Conservation (phyloP, 371 early-diverging fungal species). For the Mortierella sp. region DNA sequence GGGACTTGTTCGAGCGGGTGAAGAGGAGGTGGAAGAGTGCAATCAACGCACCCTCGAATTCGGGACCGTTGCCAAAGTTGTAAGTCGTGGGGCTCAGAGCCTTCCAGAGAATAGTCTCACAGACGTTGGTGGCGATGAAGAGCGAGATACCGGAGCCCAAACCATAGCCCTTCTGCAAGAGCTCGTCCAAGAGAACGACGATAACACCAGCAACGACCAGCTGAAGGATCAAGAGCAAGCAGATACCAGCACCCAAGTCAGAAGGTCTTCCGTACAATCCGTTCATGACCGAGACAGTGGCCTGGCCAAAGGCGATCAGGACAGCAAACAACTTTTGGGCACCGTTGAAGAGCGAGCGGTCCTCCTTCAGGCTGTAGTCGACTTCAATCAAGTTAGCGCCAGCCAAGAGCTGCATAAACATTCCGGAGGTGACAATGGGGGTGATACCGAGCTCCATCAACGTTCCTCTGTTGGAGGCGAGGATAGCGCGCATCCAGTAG, state of each 20-base stretch:
- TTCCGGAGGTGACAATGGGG: conserved; percentile 99
- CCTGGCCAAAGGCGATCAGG: conserved; percentile 97
- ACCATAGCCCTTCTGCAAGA: conserved; percentile 99
- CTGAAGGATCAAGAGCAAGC: conserved; percentile 95
- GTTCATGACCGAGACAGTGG: conserved; percentile 96
- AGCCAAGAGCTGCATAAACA: conserved; percentile 99
- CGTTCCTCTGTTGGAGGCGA: conserved; percentile 99
- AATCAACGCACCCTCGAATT: conserved; percentile 99
- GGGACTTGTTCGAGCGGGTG: conserved; percentile 97
- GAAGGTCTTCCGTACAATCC: conserved; percentile 98
- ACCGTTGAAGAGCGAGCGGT: conserved; percentile 97
- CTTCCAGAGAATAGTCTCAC: conserved; percentile 99
- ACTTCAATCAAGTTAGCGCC: conserved; percentile 98
- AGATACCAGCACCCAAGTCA: conserved; percentile 94
- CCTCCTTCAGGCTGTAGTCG: conserved; percentile 98
- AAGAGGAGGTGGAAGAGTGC: conserved; percentile 96
- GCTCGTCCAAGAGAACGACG: conserved; percentile 98
- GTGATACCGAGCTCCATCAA: conserved; percentile 99
- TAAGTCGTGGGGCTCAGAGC: conserved; percentile 97
- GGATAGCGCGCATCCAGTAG: conserved; percentile 99
- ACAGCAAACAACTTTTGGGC: conserved; percentile 97
- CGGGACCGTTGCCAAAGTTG: conserved; percentile 98
- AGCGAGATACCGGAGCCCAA: conserved; percentile 99
- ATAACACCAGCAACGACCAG: conserved; percentile 97
- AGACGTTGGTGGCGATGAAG: conserved; percentile 99